phyloP scores from a whole-genome alignment of 441 rosid genomes.

The Adansonia grandidieri region DNA sequence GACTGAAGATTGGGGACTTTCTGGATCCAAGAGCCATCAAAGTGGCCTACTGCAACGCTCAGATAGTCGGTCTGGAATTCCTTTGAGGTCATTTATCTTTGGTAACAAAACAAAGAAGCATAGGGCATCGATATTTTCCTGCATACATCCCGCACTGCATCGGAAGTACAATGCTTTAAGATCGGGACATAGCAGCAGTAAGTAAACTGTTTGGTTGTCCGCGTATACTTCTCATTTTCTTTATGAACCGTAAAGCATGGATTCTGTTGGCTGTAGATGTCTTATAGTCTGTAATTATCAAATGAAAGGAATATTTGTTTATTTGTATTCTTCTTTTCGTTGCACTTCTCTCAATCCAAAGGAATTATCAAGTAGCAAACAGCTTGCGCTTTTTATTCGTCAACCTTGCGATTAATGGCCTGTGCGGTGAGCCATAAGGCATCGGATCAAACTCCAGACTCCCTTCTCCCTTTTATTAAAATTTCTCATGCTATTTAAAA shows the following conservation, averaged over 20 bases:
- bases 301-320: constrained; percentile 31
- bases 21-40: constrained; percentile 44
- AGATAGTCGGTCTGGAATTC: constrained; percentile 56
- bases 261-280: constrained; percentile 31
- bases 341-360: neutral
- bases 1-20: constrained; percentile 62
- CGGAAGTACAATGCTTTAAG: constrained; percentile 50
- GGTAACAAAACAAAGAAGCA: constrained; percentile 70
- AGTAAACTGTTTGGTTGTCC: constrained; percentile 24
- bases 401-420: neutral
- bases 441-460: too few relatives aligned
- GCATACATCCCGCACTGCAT: constrained; percentile 57
- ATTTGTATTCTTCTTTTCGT: constrained; percentile 19
- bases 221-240: constrained; percentile 1
- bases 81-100: constrained; percentile 80
- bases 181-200: constrained; percentile 35
- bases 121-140: constrained; percentile 55
- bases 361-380: neutral
- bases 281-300: constrained; percentile 38
- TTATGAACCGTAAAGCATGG: constrained; percentile 34
- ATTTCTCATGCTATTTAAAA: too few relatives aligned
- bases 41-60: constrained; percentile 36
- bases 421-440: neutral
- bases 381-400: neutral
- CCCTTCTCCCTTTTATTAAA: too few relatives aligned